A percentile compares a stretch with the other conserved stretches of the same genome.
Conservation (phyloP, 306 rosid species). For the Dicorynia guianensis region DNA sequence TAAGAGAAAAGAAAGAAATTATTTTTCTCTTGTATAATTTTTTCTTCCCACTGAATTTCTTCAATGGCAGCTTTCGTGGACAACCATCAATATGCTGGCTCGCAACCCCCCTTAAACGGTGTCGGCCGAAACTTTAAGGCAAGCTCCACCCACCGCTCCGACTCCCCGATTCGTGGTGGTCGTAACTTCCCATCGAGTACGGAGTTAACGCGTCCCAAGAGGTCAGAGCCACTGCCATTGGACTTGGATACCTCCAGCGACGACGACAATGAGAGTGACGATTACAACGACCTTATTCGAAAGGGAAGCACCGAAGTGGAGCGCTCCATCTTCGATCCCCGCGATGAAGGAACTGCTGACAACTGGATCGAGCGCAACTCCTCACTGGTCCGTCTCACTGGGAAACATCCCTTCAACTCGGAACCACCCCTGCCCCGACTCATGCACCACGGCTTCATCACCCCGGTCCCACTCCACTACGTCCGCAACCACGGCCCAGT, state of each 20-base stretch:
- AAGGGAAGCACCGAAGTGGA: slow-evolving; percentile 57
- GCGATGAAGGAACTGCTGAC: slow-evolving; percentile 78
- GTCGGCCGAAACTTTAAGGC: slow-evolving; percentile 50
- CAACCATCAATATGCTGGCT: slow-evolving; percentile 53
- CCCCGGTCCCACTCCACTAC: slow-evolving; percentile 82
- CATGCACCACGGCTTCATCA: slow-evolving; percentile 84
- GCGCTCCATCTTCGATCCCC: slow-evolving; percentile 58
- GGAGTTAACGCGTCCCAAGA: slow-evolving; percentile 7
- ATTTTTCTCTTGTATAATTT: too few relatives aligned
- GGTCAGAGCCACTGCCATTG: neutral
- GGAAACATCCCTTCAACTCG: slow-evolving; percentile 82
- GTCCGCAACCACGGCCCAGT: slow-evolving; percentile 84
- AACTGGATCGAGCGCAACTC: slow-evolving; percentile 74
- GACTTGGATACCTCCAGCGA: slow-evolving; percentile 54
- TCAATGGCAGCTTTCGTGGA: slow-evolving; percentile 73
- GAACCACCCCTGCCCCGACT: slow-evolving; percentile 72
- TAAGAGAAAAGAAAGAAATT: neutral
- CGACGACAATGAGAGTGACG: slow-evolving; percentile 40
- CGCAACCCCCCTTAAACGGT: slow-evolving; percentile 47
- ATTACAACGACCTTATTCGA: slow-evolving; percentile 35
- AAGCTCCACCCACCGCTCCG: slow-evolving; percentile 31
- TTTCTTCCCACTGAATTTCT: neutral
- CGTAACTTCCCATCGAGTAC: slow-evolving; percentile 30
- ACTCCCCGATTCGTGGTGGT: slow-evolving; percentile 42
- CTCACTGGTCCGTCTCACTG: slow-evolving; percentile 72